These are phyloP conservation scores for Daedaleopsis nitida DNA, from an alignment of 768 basidiomycete species.

Conservation along the genomic window DNA sequence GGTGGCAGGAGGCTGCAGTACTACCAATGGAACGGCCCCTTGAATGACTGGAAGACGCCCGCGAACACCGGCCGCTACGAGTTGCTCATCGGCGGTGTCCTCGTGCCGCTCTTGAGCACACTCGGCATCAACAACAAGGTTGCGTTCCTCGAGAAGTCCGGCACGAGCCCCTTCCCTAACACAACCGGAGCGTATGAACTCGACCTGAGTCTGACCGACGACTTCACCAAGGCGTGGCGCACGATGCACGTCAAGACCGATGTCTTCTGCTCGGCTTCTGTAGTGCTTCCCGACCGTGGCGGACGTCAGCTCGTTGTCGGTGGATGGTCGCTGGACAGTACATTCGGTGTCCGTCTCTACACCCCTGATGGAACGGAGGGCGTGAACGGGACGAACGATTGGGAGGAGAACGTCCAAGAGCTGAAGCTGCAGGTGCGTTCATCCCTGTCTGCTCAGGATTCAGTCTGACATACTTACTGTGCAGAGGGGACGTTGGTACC, in stretches of 20 bases:
- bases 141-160: conserved; percentile 74
- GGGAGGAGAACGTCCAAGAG: conserved; percentile 69
- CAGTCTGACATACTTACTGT: background rate
- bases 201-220: conserved; percentile 56
- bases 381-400: conserved; percentile 74
- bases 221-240: conserved; percentile 59
- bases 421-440: conserved; percentile 60
- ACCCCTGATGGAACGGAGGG: conserved; percentile 69
- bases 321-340: conserved; percentile 72
- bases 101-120: conserved; percentile 74
- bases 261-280: conserved; percentile 76
- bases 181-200: conserved; percentile 81
- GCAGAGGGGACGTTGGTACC: conserved; percentile 73
- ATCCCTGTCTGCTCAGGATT: background rate
- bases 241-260: conserved; percentile 76
- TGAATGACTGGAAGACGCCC: conserved; percentile 69
- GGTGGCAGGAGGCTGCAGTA: conserved; percentile 49
- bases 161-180: conserved; percentile 62
- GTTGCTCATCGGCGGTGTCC: conserved; percentile 57
- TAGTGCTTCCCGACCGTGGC: conserved; percentile 75
- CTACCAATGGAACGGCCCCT: conserved; percentile 33
- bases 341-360: conserved; percentile 73
- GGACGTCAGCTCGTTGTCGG: conserved; percentile 68
- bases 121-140: conserved; percentile 83
- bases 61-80: conserved; percentile 68